Base-by-base conservation (phyloP, 805 yeast genomes). In the Suhomyces xylopsoci region DNA sequence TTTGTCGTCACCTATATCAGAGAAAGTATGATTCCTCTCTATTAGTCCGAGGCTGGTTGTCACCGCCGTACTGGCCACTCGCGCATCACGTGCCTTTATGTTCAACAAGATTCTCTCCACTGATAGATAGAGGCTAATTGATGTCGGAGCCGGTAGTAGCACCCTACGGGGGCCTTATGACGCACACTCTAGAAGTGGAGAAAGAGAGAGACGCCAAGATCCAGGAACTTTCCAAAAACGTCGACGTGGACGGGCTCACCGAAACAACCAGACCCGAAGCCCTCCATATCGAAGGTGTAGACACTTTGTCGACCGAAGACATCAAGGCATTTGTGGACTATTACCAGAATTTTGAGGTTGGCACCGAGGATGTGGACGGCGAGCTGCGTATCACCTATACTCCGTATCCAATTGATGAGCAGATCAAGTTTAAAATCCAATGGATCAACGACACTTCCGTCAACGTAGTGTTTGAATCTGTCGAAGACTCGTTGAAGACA, bases 401-500 rank as follows among this genome's bases (percentile, higher is more conserved):
- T 26, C 64, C 62, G 12, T 53, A 56, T 20, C 69, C 73, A 15
- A 51, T 58, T 19, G 68, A 64, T 45, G 60, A 62, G 2, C 68
- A 67, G 41, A 53, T 77, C 19, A 70, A 66, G 58, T 81, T 76
- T 62, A 67, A 70, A 26, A 65, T 85, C 25, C 83, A 85, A 60
- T 86, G 92, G 92, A 76, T 86, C 40, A 81, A 86, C 62, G 92
- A 86, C 63, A 61, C 80, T 17, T 71, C 82, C 2, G 75, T 85
- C 36, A 83, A 81, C 55, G 61, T 84, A n/a, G 80, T 76, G 5
- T 85, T 84, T 62, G 71, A 73, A 44, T 70, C 75, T 44, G 72
- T 73, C 52, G 76, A 71, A 34, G 74, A 69, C 10, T 73, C 81
- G 2, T 60, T 59, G 15, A 63, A 65, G 40, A 79, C 77, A 2